Evolutionary conservation across 345 rosid species (phyloP), one percentile per base, ranked within the genome.

Genomic region (Ricinus communis): DNA sequence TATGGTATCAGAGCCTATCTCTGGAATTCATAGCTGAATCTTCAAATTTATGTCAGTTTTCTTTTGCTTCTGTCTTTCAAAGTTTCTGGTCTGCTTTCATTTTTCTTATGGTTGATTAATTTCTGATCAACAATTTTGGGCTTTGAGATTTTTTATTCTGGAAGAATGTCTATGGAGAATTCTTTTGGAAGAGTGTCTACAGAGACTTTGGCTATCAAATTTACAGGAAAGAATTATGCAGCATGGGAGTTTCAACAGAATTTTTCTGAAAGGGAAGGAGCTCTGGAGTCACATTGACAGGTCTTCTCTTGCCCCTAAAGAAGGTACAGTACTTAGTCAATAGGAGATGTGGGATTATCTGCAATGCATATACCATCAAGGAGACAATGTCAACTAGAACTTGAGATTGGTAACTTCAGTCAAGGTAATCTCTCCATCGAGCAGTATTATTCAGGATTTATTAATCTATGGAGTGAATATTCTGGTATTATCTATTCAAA

Each of bases 171-270:
- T 60, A 33, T 46, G 0, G 15, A 60, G 46, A 60, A 60, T 36
- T 16, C 12, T 33, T 5, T 33, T 60, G 46, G 27, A 31, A 60
- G 7, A 60, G 8, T 36, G 11, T 60, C 46, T 18, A 4, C 11
- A 31, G 46, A 60, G 25, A 36, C 45, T 33, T 36, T 60, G 25
- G 65, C 65, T 60, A 31, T 60, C 46, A 19, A 36, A 60, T 36
- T 60, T 36, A 33, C 1, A 60, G 46, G 65, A 36, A 60, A 27
- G 45, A 36, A 60, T 36, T 33, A 60, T 60, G 30, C 30, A 8
- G 2, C 30, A 53, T 53, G 58, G 27, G 30, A 53, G 5, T 21
- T 50, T 53, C 58, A 53, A 22, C 22, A 53, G 0, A n/a, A 53
- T 53, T 28, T 53, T 53, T 22, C 8, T 53, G 14, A 53, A 53